Conservation (phyloP, 371 early-diverging fungal genomes). For the Conidiobolus incongruus region DNA sequence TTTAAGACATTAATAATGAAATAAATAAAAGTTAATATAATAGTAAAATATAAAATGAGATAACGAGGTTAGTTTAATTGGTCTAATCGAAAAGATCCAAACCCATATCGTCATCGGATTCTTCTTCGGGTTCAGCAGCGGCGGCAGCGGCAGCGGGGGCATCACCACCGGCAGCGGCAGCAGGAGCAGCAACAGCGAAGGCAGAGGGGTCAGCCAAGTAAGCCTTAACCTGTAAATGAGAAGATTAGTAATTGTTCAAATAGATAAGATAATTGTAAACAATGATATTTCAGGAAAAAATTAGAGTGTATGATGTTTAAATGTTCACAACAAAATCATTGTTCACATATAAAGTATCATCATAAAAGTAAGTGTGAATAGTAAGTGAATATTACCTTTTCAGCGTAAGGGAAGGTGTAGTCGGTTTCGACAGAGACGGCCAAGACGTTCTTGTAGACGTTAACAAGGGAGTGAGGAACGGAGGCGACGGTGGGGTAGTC, state of each 20-base stretch:
- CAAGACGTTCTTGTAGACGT: slow-evolving; percentile 91
- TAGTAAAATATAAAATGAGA: too few species aligned
- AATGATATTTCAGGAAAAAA: slow-evolving; percentile 38
- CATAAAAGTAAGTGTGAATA: background rate
- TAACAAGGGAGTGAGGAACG: slow-evolving; percentile 91
- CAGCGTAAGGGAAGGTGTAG: slow-evolving; percentile 80
- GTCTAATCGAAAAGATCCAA: slow-evolving; percentile 73
- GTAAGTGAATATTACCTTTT: slow-evolving; percentile 33
- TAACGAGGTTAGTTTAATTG: too few species aligned
- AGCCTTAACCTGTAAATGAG: slow-evolving; percentile 83
- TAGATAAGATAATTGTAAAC: background rate
- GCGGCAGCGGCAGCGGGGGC: slow-evolving; percentile 17
- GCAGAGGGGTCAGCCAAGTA: slow-evolving; percentile 72
- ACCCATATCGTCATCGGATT: slow-evolving; percentile 60
- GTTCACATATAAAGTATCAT: slow-evolving; percentile 7
- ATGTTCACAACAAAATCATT: background rate
- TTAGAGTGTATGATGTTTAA: slow-evolving; percentile 35
- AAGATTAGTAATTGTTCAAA: background rate
- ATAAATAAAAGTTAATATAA: too few species aligned
- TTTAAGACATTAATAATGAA: too few species aligned
- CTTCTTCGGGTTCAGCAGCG: slow-evolving; percentile 34
- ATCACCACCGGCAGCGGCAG: slow-evolving; percentile 23
- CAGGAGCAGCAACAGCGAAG: slow-evolving; percentile 45
- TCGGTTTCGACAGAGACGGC: slow-evolving; percentile 79
- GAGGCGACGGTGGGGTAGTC: slow-evolving; percentile 90